Conservation (phyloP, 2,329 filamentous ascomycete species). For the Bipolaris gigantea region DNA sequence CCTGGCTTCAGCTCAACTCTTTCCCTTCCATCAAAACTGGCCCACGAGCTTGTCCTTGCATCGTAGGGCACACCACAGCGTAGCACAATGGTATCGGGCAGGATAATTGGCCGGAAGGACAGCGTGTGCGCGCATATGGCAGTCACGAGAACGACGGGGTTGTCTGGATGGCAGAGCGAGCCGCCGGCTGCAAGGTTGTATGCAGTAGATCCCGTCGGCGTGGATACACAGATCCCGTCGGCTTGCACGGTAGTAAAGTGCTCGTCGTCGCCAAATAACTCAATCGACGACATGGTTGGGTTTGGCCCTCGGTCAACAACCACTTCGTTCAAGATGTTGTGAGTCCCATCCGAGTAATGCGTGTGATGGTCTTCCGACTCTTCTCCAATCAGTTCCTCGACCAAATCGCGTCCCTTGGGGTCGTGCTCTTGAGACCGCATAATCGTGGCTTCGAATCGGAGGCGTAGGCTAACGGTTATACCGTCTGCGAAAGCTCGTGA, state of each 20-base stretch:
- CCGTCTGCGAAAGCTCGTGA: conserved; percentile 75
- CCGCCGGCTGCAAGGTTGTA: conserved; percentile 97
- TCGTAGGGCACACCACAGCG: conserved; percentile 94
- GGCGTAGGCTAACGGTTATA: conserved; percentile 81
- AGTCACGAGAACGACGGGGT: conserved; percentile 91
- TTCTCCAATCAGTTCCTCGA: conserved; percentile 87
- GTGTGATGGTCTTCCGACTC: conserved; percentile 82
- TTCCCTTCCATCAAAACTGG: conserved; percentile 95
- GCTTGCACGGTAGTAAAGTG: conserved; percentile 93
- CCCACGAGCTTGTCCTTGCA: conserved; percentile 86
- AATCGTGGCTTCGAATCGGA: conserved; percentile 90
- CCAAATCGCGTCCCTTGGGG: conserved; percentile 55
- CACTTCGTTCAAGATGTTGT: conserved; percentile 94
- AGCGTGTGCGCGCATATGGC: conserved; percentile 94
- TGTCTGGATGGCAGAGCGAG: conserved; percentile 92
- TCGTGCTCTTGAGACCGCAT: conserved; percentile 70
- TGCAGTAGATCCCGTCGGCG: conserved; percentile 90
- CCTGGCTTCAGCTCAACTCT: conserved; percentile 71
- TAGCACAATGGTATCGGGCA: conserved; percentile 93
- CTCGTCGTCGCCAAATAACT: conserved; percentile 92
- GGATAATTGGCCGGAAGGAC: conserved; percentile 92
- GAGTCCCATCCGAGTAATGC: conserved; percentile 79
- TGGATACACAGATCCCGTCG: conserved; percentile 91
- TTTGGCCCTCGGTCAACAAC: conserved; percentile 94
- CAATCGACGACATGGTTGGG: conserved; percentile 87